Evolutionary conservation across 306 rosid species (phyloP), one percentile per base, ranked within the genome.

Genomic region (Myrica gale): DNA sequence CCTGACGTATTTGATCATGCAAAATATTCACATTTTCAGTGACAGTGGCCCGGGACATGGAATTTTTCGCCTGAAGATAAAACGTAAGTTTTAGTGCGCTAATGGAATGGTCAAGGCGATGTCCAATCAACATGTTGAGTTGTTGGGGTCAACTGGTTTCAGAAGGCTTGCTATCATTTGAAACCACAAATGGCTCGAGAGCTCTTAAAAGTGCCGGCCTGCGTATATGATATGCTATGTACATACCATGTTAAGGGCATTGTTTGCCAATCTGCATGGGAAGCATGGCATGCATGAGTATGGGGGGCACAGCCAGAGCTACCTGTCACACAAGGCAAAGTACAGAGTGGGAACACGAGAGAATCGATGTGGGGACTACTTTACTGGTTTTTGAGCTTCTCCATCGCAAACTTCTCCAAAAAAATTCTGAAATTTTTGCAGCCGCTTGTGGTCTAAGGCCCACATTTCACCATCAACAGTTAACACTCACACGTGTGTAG

Each of bases 361-460:
- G 75, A 69, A 39, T 78, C 70, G 7, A 70, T 68, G 77, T 75
- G 79, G 76, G 77, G 85, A 48, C 85, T 62, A 15, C 77, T 78
- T n/a, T 55, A 60, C 51, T 78, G 66, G 74, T 44, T 37, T 69
- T 72, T 72, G 76, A 77, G 79, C 82, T 82, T 77, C 13, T 70
- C 53, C 67, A 17, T 42, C 67, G 73, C 11, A 54, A 82, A 76
- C 55, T 69, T 42, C 50, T 76, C 86, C 73, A 47, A 48, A 48
- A 73, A 76, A 74, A 69, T 53, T 45, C 66, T 57, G 63, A n/a
- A n/a, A 67, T 66, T 62, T 78, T 80, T 62, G 68, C 82, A 69
- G 79, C 83, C 91, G 84, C 95, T 92, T 86, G 89, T 84, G 87
- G 67, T 73, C 79, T 37, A 50, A 84, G 81, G 79, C 85, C 89